These are phyloP conservation scores for Gracilaria vermiculophylla DNA, from an alignment of 23 red algal genomes.

Conservation along the genomic window DNA sequence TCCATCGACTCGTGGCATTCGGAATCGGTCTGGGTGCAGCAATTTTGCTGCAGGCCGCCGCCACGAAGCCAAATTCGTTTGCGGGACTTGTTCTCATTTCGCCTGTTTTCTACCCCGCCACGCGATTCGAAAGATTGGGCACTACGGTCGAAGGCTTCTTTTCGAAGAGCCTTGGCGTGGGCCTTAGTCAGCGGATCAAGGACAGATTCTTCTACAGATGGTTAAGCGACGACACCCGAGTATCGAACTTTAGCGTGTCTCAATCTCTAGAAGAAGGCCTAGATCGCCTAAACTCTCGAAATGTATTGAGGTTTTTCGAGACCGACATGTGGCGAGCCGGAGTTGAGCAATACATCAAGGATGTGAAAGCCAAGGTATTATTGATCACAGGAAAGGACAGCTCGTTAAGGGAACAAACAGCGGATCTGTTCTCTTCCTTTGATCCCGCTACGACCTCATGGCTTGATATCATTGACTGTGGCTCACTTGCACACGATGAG, in stretches of 20 bases:
- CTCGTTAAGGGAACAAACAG: background rate
- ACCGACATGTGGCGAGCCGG: slow-evolving; percentile 55
- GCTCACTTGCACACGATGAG: slow-evolving; percentile 48
- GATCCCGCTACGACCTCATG: slow-evolving; percentile 8
- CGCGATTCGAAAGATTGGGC: background rate
- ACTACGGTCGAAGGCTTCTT: slow-evolving; percentile 30
- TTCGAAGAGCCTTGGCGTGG: slow-evolving; percentile 28
- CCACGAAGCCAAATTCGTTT: background rate
- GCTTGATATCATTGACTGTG: slow-evolving; percentile 39
- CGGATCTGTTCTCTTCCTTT: slow-evolving; percentile 24
- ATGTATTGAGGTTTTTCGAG: slow-evolving; percentile 11
- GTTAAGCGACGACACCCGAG: slow-evolving; percentile 31
- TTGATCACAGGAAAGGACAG: slow-evolving; percentile 51
- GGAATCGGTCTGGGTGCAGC: slow-evolving; percentile 39
- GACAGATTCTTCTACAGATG: slow-evolving; percentile 53
- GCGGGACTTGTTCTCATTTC: slow-evolving; percentile 62
- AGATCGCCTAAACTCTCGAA: slow-evolving; percentile 53
- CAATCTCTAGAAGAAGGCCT: slow-evolving; percentile 41
- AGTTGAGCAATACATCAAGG: background rate
- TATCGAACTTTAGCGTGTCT: slow-evolving; percentile 26
- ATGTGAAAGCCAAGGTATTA: slow-evolving; percentile 36
- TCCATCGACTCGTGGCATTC: slow-evolving; percentile 25
- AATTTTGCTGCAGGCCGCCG: slow-evolving; percentile 36
- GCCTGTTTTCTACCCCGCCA: slow-evolving; percentile 22
- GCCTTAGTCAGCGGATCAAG: slow-evolving; percentile 39